A percentile compares a stretch with the other conserved stretches of the same genome.
phyloP scores from a whole-genome alignment of 129 eudicot species.

The Apium graveolens region DNA sequence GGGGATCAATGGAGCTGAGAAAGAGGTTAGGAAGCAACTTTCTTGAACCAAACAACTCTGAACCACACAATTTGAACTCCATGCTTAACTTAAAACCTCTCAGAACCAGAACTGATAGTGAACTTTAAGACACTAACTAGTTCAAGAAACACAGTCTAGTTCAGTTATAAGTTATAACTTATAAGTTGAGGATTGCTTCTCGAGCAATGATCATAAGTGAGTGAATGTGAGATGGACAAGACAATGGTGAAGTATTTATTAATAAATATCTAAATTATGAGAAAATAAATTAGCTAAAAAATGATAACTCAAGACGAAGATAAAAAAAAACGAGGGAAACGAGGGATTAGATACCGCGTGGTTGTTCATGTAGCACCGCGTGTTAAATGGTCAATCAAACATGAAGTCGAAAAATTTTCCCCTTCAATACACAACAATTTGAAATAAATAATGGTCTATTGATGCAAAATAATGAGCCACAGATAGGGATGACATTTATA shows the following conservation, averaged over 20 bases:
- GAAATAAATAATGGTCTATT: no score
- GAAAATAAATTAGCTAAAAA: no score
- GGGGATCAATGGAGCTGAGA: slow-evolving; percentile 24
- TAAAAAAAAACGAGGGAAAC: neutral
- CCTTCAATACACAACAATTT: no score
- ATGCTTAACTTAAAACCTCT: slow-evolving; percentile 10
- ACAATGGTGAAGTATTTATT: neutral
- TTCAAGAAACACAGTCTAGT: neutral
- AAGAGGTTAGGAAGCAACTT: slow-evolving; percentile 25
- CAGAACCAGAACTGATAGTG: slow-evolving; percentile 16
- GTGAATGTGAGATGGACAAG: neutral
- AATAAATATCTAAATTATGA: neutral
- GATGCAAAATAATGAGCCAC: no score
- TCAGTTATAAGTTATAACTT: neutral
- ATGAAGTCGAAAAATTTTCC: no score
- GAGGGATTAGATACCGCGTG: neutral
- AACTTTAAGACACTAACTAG: neutral
- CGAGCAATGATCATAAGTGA: neutral
- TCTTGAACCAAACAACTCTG: slow-evolving; percentile 8
- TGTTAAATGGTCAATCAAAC: no score
- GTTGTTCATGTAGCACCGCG: no score
- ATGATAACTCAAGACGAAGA: no score
- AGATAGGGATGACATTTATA: no score
- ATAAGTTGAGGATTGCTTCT: neutral
- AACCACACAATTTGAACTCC: slow-evolving; percentile 39